phyloP scores from a whole-genome alignment of 2,329 filamentous ascomycete genomes.

The Tolypocladium paradoxum region DNA sequence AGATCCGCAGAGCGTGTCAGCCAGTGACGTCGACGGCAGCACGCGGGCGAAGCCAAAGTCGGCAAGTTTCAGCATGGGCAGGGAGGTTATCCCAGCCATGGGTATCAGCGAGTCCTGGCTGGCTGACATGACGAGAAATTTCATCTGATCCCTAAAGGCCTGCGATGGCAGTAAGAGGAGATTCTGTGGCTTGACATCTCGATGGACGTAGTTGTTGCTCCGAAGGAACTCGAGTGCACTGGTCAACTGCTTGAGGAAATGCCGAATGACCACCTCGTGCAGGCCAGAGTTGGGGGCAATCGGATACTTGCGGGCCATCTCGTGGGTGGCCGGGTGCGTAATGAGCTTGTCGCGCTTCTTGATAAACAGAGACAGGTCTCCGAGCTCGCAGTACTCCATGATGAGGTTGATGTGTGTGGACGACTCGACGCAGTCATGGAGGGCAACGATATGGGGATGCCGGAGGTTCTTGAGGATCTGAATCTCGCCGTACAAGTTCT shows the following conservation, averaged over 20 bases:
- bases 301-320: constrained; percentile 91
- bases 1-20: constrained; percentile 92
- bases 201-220: constrained; percentile 78
- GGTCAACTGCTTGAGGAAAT: constrained; percentile 90
- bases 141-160: constrained; percentile 49
- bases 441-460: constrained; percentile 92
- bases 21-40: constrained; percentile 78
- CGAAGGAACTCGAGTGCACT: constrained; percentile 87
- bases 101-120: constrained; percentile 75
- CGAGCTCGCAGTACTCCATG: constrained; percentile 97
- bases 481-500: constrained; percentile 93
- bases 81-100: constrained; percentile 65
- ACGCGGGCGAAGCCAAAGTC: constrained; percentile 98
- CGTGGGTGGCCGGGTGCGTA: constrained; percentile 69
- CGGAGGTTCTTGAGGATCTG: constrained; percentile 87
- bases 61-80: constrained; percentile 95
- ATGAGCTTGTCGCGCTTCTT: constrained; percentile 79
- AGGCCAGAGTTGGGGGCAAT: constrained; percentile 74
- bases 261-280: constrained; percentile 90
- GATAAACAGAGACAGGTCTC: constrained; percentile 90
- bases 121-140: constrained; percentile 56
- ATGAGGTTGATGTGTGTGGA: constrained; percentile 85
- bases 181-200: constrained; percentile 96
- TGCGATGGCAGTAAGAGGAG: constrained; percentile 77
- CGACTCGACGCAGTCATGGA: constrained; percentile 89